Base-by-base conservation (phyloP, 805 yeast species). In the Starmera amethionina region DNA sequence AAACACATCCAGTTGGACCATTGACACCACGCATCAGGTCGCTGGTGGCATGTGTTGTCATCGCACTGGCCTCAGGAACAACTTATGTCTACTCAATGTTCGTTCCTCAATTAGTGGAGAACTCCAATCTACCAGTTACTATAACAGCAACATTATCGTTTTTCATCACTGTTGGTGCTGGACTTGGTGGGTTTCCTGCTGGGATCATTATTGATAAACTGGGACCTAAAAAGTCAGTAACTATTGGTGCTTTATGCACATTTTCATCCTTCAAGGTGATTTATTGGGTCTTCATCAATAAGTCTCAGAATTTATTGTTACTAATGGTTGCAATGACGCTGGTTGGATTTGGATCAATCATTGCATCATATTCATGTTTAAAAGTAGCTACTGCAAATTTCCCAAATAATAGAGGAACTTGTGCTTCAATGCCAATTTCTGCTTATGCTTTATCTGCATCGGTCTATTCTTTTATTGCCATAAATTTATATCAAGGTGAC, bases 61-160 rank as follows among this genome's bases (percentile, higher is more conserved):
- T 78, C 8, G 72, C 84, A 0, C 50, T 82, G 36, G 87, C 82
- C 0, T 71, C 86, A 4, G 90, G 93, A 3, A 82, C 88, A 3
- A 83, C 86, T 0, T 83, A 83, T 50, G 62, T 81, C 12, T 83
- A 77, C 53, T 84, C 89, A 1, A 74, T 77, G n/a, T 83, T 76
- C 53, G 78, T 87, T 2, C 89, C 90, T 2, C 88, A 82, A 53
- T 61, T 83, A 46, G 69, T 80, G 27, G 61, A 65, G 28, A 62
- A 68, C 47, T 74, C 82, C 18, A 70, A 75, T 0, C 64, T 82
- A 25, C 70, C 80, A 0, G 71, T 82, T 0, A 63, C 75, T 0
- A 75, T 75, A 45, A 74, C 87, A 7, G 83, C 88, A 3, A 69
- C 73, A 12, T 64, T 83, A 5, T 76, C 90, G 0, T 60, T 82